Conservation (phyloP, 106 monocot species). For the Agapanthus africanus region DNA sequence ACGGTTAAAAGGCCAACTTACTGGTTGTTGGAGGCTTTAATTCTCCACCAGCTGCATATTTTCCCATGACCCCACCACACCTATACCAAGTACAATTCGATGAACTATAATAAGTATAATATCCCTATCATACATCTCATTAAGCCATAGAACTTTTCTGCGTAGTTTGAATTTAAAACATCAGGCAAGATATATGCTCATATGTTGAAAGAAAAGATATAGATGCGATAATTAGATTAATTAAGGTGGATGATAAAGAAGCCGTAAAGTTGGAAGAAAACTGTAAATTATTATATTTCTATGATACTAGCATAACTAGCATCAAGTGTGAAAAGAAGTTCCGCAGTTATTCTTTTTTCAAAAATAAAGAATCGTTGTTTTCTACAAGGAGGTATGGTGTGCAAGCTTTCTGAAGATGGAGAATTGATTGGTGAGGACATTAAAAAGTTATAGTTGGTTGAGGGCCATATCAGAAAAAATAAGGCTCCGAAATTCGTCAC, state of each 20-base stretch:
- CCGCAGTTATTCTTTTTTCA: neutral
- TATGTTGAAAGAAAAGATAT: neutral
- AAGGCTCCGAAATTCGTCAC: neutral
- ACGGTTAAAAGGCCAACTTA: constrained; percentile 24
- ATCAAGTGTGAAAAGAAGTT: too few relatives aligned
- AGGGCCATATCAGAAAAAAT: neutral
- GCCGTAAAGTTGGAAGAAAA: neutral
- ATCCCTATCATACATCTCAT: neutral
- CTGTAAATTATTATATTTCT: neutral
- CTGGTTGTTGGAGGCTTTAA: constrained; percentile 95
- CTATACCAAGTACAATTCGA: constrained; percentile 37
- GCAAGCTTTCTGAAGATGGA: neutral
- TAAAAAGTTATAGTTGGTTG: neutral
- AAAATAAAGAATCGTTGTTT: neutral
- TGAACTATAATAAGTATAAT: neutral
- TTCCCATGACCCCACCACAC: constrained; percentile 99
- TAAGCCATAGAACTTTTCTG: neutral
- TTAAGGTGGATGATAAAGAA: neutral
- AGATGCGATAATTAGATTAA: neutral
- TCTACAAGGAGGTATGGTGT: neutral
- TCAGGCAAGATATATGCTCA: too few relatives aligned
- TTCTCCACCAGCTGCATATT: constrained; percentile 99
- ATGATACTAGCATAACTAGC: neutral
- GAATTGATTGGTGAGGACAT: neutral
- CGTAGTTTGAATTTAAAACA: neutral